Conservation (phyloP, 2,329 filamentous ascomycete genomes). For the Chalara sp. region DNA sequence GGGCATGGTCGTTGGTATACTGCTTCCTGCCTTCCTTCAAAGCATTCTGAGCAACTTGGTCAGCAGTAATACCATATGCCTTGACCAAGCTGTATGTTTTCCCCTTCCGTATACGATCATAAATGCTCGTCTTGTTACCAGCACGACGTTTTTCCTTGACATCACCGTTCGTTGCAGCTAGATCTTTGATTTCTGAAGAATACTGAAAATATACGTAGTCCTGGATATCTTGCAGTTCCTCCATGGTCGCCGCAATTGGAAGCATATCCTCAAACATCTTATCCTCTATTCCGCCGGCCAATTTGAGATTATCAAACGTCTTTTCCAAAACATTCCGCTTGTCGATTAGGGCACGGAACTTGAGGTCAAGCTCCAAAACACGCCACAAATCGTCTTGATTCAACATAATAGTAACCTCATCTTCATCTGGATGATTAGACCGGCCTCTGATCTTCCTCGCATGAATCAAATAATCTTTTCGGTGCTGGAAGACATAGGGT, state of each 20-base stretch:
- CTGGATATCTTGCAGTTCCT: conserved; percentile 93
- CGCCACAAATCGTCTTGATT: conserved; percentile 93
- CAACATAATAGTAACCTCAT: conserved; percentile 71
- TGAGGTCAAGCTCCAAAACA: conserved; percentile 89
- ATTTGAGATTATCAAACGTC: conserved; percentile 67
- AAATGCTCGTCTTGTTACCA: conserved; percentile 72
- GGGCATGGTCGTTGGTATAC: conserved; percentile 76
- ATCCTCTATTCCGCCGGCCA: conserved; percentile 57
- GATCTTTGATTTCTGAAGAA: conserved; percentile 72
- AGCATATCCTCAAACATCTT: conserved; percentile 75
- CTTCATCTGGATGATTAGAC: conserved; percentile 58
- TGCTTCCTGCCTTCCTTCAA: conserved; percentile 71
- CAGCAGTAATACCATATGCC: conserved; percentile 83
- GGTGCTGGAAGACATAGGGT: conserved; percentile 95
- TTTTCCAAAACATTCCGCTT: conserved; percentile 82
- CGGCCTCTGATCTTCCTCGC: conserved; percentile 62
- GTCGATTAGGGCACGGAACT: conserved; percentile 87
- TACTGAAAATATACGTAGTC: conserved; percentile 97
- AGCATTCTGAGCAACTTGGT: conserved; percentile 82
- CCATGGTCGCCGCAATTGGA: conserved; percentile 74
- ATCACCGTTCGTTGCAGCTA: conserved; percentile 57
- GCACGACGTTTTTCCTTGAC: conserved; percentile 66
- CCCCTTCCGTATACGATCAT: conserved; percentile 76
- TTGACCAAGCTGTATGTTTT: conserved; percentile 77
- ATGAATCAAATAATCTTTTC: conserved; percentile 95